Base-by-base conservation (phyloP, 352 stramenopile genomes). In the Ophiocytium majus region DNA sequence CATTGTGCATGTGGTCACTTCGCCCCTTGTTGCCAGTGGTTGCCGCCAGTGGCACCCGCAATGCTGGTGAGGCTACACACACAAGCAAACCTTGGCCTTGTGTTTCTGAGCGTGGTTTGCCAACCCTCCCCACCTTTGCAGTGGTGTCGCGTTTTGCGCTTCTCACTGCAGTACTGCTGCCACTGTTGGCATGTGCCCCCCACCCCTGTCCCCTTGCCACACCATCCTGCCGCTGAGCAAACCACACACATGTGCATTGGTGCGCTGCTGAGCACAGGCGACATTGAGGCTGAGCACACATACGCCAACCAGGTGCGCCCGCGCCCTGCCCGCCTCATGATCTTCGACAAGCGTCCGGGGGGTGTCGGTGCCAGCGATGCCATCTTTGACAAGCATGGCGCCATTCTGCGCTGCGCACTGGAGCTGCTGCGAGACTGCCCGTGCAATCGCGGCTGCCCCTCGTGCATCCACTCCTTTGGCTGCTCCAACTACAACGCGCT, bases 401-500 rank as follows among this genome's bases (percentile, higher is more conserved):
- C 35, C 35, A 71, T 88, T 81, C 64, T 91, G 10, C 28, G 43
- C 31, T 49, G 79, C 19, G 82, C 57, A 63, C 43, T 86, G 86
- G 85, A 85, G n/a, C 92, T 97, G 83, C 86, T 94, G 34, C 88
- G 85, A 31, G 92, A 93, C 79, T 98, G 95, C 50, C 76, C 57
- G 14, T 98, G 95, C 80, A 80, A 82, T 0, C 86, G 91, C 64
- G 94, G 95, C 10, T 98, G 95, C 82, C 93, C 94, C 17, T 91
- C 89, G 5, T 98, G 95, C 88, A 93, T 97, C 79, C 93, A 96
- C 74, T 93, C 93, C 32, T 78, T 91, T 33, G 86, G 90, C 81
- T 98, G 95, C 86, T 93, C 91, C 32, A 94, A 96, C 86, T 96
- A 94, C 90, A 98, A 98, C 88, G 79, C 79, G 78, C 66, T 87